A percentile compares a stretch with the other conserved stretches of the same genome.
phyloP scores from a whole-genome alignment of 176 grass and related monocot genomes.

The Zea mays region Zm-B73-REFERENCE-NAM-5.0 NC_050102.1:126609501-126610000 shows the following conservation, averaged over 20 bases:
- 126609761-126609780: constrained; percentile 57
- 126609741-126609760: constrained; percentile 70
- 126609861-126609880: constrained; percentile 65
- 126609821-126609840: constrained; percentile 92
- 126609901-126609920: constrained; percentile 12
- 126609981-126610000: not conserved
- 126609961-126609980: not conserved
- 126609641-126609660: constrained; percentile 28
- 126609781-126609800: constrained; percentile 70
- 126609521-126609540: constrained; percentile 21
- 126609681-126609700: constrained; percentile 63
- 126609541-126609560: constrained; percentile 57
- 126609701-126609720: constrained; percentile 80
- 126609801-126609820: constrained; percentile 69
- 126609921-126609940: not conserved
- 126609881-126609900: constrained; percentile 59
- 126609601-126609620: constrained; percentile 45
- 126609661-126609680: constrained; percentile 50
- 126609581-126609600: constrained; percentile 73
- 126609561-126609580: constrained; percentile 52
- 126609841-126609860: constrained; percentile 87
- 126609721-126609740: constrained; percentile 66
- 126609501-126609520: constrained; percentile 45
- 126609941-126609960: not conserved
- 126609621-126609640: constrained; percentile 41